A percentile compares a stretch with the other conserved stretches of the same genome.
These are phyloP conservation scores for Lycium ferocissimum DNA, from an alignment of 257 asterid genomes.

Conservation along the genomic window DNA sequence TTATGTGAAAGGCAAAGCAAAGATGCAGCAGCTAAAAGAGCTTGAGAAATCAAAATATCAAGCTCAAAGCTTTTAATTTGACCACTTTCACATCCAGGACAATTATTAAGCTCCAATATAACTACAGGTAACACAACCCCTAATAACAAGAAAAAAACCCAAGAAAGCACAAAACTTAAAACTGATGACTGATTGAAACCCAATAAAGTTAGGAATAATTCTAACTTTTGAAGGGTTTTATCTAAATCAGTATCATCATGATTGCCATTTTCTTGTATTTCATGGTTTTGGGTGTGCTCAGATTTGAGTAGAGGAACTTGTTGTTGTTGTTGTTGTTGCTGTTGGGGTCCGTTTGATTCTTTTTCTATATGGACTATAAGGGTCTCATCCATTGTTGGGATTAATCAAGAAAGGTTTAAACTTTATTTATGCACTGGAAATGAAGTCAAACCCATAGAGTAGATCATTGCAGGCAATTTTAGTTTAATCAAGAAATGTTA, in stretches of 20 bases:
- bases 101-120: constrained; percentile 64
- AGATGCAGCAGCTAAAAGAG: constrained; percentile 71
- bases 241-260: constrained; percentile 54
- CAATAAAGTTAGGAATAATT: constrained; percentile 50
- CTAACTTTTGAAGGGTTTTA: constrained; percentile 57
- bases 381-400: constrained; percentile 60
- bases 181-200: constrained; percentile 71
- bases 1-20: constrained; percentile 76
- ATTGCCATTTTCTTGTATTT: constrained; percentile 34
- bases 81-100: constrained; percentile 73
- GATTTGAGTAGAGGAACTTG: constrained; percentile 50
- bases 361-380: constrained; percentile 44
- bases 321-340: neutral
- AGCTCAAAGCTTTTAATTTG: constrained; percentile 76
- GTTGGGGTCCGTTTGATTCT: constrained; percentile 39
- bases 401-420: neutral
- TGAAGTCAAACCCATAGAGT: neutral
- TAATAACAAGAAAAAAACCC: constrained; percentile 58
- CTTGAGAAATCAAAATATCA: constrained; percentile 74
- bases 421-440: neutral
- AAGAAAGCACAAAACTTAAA: constrained; percentile 50
- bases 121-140: constrained; percentile 65
- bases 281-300: constrained; percentile 30
- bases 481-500: neutral
- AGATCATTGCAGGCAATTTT: neutral